Percentiles rank a stretch among this genome's conserved stretches.
Conservation (phyloP, 2,329 filamentous ascomycete species). For the Xylaria digitata region DNA sequence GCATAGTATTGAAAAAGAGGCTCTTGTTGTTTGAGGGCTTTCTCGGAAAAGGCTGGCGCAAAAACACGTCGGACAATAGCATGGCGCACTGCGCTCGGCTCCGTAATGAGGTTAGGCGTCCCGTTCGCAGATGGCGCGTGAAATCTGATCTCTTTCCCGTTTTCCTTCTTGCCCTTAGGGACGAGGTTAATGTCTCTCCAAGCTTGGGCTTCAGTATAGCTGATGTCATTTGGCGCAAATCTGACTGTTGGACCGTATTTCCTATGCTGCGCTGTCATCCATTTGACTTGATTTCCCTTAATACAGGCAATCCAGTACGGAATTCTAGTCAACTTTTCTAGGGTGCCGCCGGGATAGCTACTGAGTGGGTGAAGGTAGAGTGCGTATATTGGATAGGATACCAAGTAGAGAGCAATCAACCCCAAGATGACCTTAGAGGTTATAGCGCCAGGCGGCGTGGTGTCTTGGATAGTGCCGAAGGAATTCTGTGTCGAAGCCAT, state of each 20-base stretch:
- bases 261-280: constrained; percentile 35
- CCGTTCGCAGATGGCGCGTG: constrained; percentile 30
- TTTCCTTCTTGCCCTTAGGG: constrained; percentile 27
- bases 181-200: constrained; percentile 31
- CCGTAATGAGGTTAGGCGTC: constrained; percentile 26
- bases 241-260: constrained; percentile 39
- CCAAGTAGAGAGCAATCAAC: constrained; percentile 21
- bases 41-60: constrained; percentile 36
- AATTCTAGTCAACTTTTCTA: constrained; percentile 37
- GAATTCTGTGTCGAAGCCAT: constrained; percentile 28
- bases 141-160: constrained; percentile 30
- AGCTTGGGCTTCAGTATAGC: constrained; percentile 38
- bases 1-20: constrained; percentile 36
- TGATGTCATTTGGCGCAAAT: constrained; percentile 40
- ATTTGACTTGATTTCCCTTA: constrained; percentile 36
- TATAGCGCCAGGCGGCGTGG: background rate
- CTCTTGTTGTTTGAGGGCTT: constrained; percentile 35
- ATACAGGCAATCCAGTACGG: constrained; percentile 42
- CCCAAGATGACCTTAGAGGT: constrained; percentile 9
- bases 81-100: constrained; percentile 26
- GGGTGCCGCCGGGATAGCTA: constrained; percentile 40
- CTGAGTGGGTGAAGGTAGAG: constrained; percentile 45
- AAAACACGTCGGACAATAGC: constrained; percentile 33
- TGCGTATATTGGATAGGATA: constrained; percentile 40
- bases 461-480: constrained; percentile 17